Evolutionary conservation across 1,139 yeast genomes (phyloP).

Genomic region (Candida sanyaensis): DNA sequence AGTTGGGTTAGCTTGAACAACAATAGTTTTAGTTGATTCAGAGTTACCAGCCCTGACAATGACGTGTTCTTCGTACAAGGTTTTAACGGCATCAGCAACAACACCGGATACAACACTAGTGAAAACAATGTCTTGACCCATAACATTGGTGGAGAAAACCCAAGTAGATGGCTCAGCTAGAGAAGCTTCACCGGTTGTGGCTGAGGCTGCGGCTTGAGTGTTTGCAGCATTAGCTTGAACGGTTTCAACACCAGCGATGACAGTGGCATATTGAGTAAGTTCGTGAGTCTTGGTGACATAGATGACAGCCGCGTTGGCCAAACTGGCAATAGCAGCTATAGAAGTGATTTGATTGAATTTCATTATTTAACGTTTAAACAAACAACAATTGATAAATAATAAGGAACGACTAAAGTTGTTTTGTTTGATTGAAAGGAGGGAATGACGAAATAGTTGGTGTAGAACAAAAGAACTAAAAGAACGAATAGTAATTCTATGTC

Average conservation of each 20-base stretch:
- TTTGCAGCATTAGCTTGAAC: background rate
- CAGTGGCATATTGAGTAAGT: slow-evolving; percentile 21
- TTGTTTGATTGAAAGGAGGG: background rate
- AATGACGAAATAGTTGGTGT: slow-evolving; percentile 3
- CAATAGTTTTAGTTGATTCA: slow-evolving; percentile 9
- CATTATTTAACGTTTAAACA: slow-evolving; percentile 4
- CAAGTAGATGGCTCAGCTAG: slow-evolving; percentile 11
- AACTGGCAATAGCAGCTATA: slow-evolving; percentile 10
- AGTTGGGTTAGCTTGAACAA: slow-evolving; percentile 12
- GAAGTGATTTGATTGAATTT: slow-evolving; percentile 10
- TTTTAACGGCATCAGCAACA: slow-evolving; percentile 1
- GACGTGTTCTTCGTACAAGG: slow-evolving; percentile 9
- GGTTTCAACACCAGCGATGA: slow-evolving; percentile 4
- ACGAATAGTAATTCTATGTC: background rate
- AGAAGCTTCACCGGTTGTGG: slow-evolving; percentile 5
- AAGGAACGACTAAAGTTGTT: slow-evolving; percentile 7
- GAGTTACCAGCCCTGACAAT: slow-evolving; percentile 11
- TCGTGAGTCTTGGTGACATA: slow-evolving; percentile 26
- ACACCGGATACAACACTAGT: slow-evolving; percentile 10
- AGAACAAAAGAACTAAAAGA: background rate
- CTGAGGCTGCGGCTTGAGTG: slow-evolving; percentile 5
- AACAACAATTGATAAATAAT: slow-evolving; percentile 1
- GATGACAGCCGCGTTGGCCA: slow-evolving; percentile 22
- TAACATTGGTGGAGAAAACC: slow-evolving; percentile 13
- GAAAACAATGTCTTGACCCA: slow-evolving; percentile 13